Conservation (phyloP, 371 early-diverging fungal species). For the Apophysomyces elegans region DNA sequence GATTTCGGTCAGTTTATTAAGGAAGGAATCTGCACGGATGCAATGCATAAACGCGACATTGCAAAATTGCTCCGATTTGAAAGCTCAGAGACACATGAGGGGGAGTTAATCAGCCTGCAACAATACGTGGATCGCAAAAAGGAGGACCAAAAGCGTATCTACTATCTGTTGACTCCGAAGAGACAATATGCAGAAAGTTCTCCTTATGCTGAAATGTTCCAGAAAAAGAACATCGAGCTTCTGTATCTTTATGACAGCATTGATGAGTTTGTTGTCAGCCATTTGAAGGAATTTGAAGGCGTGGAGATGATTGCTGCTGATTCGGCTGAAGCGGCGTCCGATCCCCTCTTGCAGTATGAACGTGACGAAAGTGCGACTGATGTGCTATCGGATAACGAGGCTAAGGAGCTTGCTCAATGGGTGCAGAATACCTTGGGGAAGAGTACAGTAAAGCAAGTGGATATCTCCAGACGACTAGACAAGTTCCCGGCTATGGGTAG, state of each 20-base stretch:
- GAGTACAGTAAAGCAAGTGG: constrained; percentile 67
- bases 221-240: constrained; percentile 73
- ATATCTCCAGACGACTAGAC: constrained; percentile 68
- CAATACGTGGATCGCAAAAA: constrained; percentile 90
- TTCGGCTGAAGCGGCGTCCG: constrained; percentile 64
- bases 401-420: constrained; percentile 70
- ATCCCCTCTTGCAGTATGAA: constrained; percentile 50
- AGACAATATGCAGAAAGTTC: constrained; percentile 78
- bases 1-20: constrained; percentile 86
- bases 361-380: constrained; percentile 33
- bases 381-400: constrained; percentile 55
- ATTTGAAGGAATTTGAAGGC: constrained; percentile 75
- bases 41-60: constrained; percentile 71
- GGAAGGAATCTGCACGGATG: constrained; percentile 90
- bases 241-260: constrained; percentile 83
- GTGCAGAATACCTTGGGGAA: constrained; percentile 66
- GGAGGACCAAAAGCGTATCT: constrained; percentile 92
- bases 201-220: constrained; percentile 90
- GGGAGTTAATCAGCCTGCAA: constrained; percentile 77
- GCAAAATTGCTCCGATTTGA: constrained; percentile 88
- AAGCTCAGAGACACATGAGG: constrained; percentile 65
- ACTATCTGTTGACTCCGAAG: constrained; percentile 84
- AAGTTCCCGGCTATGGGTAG: constrained; percentile 76
- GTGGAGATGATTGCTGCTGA: constrained; percentile 84
- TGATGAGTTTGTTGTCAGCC: constrained; percentile 91